Percentiles rank a stretch among this genome's conserved stretches.
Conservation (phyloP, 768 basidiomycete genomes). For the Pleurotus platypus region DNA sequence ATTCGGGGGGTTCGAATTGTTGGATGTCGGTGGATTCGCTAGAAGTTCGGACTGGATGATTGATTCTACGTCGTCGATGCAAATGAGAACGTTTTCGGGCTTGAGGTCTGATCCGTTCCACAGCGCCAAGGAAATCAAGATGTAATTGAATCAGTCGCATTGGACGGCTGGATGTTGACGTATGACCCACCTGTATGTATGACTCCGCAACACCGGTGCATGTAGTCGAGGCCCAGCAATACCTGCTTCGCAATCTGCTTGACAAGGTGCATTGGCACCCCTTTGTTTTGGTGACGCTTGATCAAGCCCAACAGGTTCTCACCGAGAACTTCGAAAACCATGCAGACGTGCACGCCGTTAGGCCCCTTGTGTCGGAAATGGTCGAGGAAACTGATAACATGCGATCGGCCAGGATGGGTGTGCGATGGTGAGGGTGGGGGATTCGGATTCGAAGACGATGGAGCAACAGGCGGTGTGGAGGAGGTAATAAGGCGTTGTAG, state of each 20-base stretch:
- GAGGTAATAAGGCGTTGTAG: slow-evolving; percentile 93
- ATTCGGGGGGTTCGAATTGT: slow-evolving; percentile 24
- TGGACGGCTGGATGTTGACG: background rate
- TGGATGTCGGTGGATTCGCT: slow-evolving; percentile 37
- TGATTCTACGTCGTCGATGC: slow-evolving; percentile 93
- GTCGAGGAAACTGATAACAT: slow-evolving; percentile 97
- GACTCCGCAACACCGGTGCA: slow-evolving; percentile 95
- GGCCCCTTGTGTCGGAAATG: slow-evolving; percentile 96
- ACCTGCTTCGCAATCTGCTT: slow-evolving; percentile 98
- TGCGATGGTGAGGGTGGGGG: slow-evolving; percentile 54
- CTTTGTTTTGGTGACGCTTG: slow-evolving; percentile 97
- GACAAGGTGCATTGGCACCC: slow-evolving; percentile 89
- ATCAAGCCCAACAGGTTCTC: slow-evolving; percentile 95
- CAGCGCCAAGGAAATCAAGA: background rate
- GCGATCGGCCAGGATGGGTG: slow-evolving; percentile 84
- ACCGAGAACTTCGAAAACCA: slow-evolving; percentile 98
- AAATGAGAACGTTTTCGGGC: slow-evolving; percentile 96
- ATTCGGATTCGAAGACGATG: slow-evolving; percentile 45
- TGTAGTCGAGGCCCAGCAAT: slow-evolving; percentile 92
- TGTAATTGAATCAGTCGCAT: background rate
- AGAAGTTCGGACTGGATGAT: slow-evolving; percentile 86
- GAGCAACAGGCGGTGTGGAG: slow-evolving; percentile 49
- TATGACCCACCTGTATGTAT: slow-evolving; percentile 78
- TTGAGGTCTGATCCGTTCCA: slow-evolving; percentile 65
- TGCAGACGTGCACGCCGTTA: slow-evolving; percentile 97